Evolutionary conservation across 768 basidiomycete genomes (phyloP), one percentile per base, ranked within the genome.

Genomic region (Mycena venus): DNA sequence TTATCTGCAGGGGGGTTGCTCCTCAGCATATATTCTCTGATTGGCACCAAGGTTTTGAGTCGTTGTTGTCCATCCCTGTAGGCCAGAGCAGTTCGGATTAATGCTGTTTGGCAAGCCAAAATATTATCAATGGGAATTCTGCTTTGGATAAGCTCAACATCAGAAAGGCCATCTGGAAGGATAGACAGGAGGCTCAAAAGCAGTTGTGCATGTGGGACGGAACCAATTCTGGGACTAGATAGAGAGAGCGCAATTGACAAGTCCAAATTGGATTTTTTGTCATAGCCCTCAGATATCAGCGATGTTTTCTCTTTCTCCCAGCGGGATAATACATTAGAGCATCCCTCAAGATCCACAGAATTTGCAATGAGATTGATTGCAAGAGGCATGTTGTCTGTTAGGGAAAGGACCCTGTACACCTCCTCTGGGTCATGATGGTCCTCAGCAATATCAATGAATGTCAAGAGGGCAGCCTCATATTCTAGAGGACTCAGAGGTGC

Each of bases 241-340:
- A 68, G 40, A 6, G 67, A 68, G 34, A 68, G 25, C 10, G 38
- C 11, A 14, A 68, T 68, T 8, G 67, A 68, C 36, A 56, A 25
- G n/a, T 68, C 67, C 36, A 68, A 34, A 47, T 56, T 68, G 15
- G 67, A 68, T 3, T 51, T 53, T 31, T 59, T 68, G 36, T 69
- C 68, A 17, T 59, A 40, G 5, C 68, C 68, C 3, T 60, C 58
- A 2, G 68, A n/a, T n/a, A n/a, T n/a, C n/a, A n/a, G n/a, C n/a
- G n/a, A n/a, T n/a, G n/a, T n/a, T n/a, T n/a, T n/a, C n/a, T n/a
- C n/a, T n/a, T n/a, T n/a, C n/a, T n/a, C n/a, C n/a, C n/a, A n/a
- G n/a, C n/a, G n/a, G n/a, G n/a, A n/a, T n/a, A n/a, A n/a, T n/a
- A n/a, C n/a, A n/a, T n/a, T n/a, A n/a, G n/a, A n/a, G n/a, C n/a